Evolutionary conservation across 2,329 filamentous ascomycete genomes (phyloP).

Genomic region (Arthrobotrys sinensis): DNA sequence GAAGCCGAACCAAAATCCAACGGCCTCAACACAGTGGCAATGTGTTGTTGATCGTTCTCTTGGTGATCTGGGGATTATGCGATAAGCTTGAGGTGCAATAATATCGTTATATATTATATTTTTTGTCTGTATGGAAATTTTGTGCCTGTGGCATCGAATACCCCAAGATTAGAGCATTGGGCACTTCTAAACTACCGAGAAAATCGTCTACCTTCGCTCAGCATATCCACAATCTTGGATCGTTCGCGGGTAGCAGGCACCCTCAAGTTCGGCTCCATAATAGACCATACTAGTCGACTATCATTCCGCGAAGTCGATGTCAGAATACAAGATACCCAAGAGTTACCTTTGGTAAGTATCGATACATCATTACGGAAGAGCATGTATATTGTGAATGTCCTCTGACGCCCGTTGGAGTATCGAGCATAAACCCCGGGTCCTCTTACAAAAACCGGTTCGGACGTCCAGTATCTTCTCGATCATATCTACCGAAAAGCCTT

Average conservation of each 20-base stretch:
- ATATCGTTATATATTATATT: neutral
- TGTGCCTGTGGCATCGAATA: no score
- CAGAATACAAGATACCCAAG: no score
- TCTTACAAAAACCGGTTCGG: neutral
- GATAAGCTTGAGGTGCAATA: neutral
- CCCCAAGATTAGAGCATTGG: no score
- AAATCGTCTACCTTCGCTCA: no score
- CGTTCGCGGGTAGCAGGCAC: no score
- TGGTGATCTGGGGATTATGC: neutral
- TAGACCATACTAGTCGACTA: no score
- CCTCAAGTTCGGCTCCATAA: no score
- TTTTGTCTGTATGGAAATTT: no score
- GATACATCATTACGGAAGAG: neutral
- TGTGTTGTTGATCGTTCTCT: conserved; percentile 5
- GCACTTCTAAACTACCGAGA: no score
- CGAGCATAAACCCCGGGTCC: neutral
- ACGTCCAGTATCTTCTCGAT: neutral
- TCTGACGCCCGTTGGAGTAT: neutral
- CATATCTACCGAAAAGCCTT: neutral
- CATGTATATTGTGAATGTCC: neutral
- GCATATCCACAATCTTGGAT: no score
- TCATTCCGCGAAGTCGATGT: no score
- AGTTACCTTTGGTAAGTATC: neutral
- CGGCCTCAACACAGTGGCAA: neutral
- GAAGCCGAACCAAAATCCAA: neutral